Evolutionary conservation across 1,284 basidiomycete genomes (phyloP).

Genomic region (Boletus smithii): DNA sequence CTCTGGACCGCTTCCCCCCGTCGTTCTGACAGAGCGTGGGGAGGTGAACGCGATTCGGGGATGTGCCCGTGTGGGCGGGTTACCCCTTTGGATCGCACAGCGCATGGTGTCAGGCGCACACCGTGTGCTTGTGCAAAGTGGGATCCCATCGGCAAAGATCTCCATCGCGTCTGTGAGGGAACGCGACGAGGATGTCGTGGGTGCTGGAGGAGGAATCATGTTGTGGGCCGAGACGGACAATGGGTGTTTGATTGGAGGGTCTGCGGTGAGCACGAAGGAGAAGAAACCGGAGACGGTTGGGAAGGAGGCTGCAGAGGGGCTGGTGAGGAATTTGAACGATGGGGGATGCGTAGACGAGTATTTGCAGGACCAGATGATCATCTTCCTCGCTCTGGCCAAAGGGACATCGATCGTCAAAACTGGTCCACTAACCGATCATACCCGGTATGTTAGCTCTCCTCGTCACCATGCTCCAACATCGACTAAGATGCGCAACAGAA

Average conservation of each 20-base stretch:
- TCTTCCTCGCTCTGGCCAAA: constrained; percentile 67
- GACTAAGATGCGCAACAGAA: constrained; percentile 39
- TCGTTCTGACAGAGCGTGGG: constrained; percentile 54
- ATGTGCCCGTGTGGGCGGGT: constrained; percentile 57
- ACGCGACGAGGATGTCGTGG: constrained; percentile 44
- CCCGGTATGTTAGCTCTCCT: constrained; percentile 42
- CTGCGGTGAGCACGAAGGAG: constrained; percentile 54
- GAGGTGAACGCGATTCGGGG: constrained; percentile 49
- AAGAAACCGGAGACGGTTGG: constrained; percentile 47
- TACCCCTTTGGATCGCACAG: constrained; percentile 50
- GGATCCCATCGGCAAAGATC: constrained; percentile 35
- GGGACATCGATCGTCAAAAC: constrained; percentile 55
- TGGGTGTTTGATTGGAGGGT: constrained; percentile 63
- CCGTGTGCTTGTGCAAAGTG: constrained; percentile 35
- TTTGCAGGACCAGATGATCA: constrained; percentile 70
- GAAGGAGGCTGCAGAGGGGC: constrained; percentile 53
- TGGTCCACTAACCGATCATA: constrained; percentile 61
- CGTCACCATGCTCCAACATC: background rate
- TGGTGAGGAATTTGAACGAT: constrained; percentile 51
- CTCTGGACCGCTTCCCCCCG: constrained; percentile 41
- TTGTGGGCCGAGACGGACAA: constrained; percentile 66
- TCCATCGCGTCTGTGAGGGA: constrained; percentile 43
- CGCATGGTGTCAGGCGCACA: constrained; percentile 54
- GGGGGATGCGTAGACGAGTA: constrained; percentile 69
- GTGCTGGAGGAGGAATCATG: constrained; percentile 64